phyloP scores from a whole-genome alignment of 257 asterid genomes.

The Orobanche coerulescens region DNA sequence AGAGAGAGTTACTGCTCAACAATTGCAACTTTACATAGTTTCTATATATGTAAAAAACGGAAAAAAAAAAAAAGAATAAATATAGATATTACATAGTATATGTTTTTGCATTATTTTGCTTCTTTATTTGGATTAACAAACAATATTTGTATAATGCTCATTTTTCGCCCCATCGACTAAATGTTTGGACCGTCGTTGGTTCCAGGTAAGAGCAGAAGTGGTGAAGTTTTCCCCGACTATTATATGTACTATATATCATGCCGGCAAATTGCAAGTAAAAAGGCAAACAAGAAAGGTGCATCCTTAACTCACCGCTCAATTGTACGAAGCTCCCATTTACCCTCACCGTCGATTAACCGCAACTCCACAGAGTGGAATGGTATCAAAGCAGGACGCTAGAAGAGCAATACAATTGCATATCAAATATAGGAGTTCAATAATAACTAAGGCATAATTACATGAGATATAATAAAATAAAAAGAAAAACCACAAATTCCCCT shows the following conservation, averaged over 20 bases:
- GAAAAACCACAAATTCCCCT: not conserved
- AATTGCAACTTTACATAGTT: conserved; percentile 36
- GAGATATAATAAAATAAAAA: not conserved
- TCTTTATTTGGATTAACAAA: conserved; percentile 20
- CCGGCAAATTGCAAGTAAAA: conserved; percentile 14
- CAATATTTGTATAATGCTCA: conserved; percentile 9
- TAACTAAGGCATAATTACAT: not conserved
- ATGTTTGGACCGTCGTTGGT: conserved; percentile 1
- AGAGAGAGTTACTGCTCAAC: conserved; percentile 12
- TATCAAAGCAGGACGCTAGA: conserved; percentile 94
- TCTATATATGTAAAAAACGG: conserved; percentile 6
- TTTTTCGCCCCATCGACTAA: not conserved
- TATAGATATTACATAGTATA: not conserved
- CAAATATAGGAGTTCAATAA: not conserved
- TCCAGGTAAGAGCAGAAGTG: conserved; percentile 9
- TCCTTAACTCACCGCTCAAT: conserved; percentile 44
- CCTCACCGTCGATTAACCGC: conserved; percentile 95
- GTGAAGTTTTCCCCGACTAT: conserved; percentile 13
- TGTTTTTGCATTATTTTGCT: conserved; percentile 10
- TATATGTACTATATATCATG: conserved; percentile 5
- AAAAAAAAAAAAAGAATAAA: not conserved
- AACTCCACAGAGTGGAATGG: conserved; percentile 90
- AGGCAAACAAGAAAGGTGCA: not conserved
- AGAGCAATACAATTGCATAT: conserved; percentile 1
- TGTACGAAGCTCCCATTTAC: conserved; percentile 95